Conservation (phyloP, 2,329 filamentous ascomycete species). For the Ilyonectria robusta region DNA sequence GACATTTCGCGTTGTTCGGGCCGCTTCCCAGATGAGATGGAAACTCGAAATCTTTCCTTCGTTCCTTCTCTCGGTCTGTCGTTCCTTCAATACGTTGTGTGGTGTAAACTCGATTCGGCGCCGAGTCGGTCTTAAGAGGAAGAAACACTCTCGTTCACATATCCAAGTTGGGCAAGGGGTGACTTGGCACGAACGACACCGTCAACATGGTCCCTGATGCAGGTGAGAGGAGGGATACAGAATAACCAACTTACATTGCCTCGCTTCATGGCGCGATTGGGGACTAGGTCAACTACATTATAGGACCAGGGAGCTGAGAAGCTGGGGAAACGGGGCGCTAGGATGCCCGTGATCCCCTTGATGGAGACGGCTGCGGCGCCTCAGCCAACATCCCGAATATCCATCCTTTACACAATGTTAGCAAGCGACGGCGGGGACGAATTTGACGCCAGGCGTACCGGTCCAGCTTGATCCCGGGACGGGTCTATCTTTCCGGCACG, state of each 20-base stretch:
- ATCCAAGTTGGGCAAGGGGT: conserved; percentile 6
- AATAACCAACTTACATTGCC: conserved; percentile 9
- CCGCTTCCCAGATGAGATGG: not conserved
- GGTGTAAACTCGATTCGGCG: conserved; percentile 2
- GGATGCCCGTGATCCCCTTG: conserved; percentile 4
- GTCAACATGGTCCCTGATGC: not conserved
- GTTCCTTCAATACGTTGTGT: not conserved
- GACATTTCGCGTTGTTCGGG: conserved; percentile 24
- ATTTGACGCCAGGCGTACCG: conserved; percentile 3
- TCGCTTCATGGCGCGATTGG: conserved; percentile 17
- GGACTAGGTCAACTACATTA: conserved; percentile 2
- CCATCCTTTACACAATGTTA: not conserved
- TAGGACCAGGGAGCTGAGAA: conserved; percentile 15
- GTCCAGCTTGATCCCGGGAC: conserved; percentile 8
- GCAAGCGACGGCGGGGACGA: not conserved
- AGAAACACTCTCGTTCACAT: conserved; percentile 7
- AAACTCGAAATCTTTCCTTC: not conserved
- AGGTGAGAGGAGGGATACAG: conserved; percentile 8
- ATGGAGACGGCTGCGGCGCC: not conserved
- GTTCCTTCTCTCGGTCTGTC: not conserved
- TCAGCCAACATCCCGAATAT: not conserved
- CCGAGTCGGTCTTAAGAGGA: conserved; percentile 22
- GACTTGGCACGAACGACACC: conserved; percentile 21
- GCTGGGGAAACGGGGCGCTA: conserved; percentile 15
- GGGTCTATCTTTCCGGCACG: conserved; percentile 8